Base-by-base conservation (phyloP, 2,329 filamentous ascomycete species). In the Venturiaceae sp. region DNA sequence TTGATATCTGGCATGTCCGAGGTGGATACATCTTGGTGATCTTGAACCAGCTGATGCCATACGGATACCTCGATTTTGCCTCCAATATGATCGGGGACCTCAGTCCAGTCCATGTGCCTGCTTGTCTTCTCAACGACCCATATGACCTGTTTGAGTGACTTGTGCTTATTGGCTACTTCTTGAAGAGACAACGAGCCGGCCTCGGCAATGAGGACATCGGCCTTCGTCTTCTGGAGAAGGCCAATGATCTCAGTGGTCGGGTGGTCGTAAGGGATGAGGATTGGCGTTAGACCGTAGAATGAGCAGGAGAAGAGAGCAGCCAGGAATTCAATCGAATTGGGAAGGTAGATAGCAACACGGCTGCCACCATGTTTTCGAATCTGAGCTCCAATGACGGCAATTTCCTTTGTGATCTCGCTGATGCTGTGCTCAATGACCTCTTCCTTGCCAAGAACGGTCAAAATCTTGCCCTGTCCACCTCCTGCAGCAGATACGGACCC, bases 51-150 rank as follows among this genome's bases (percentile, higher is more conserved):
- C 60, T 96, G 89, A 67, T 95, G 89, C 92, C 92, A 99, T 14
- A 92, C 94, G n/a, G 85, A 83, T 16, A 96, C 88, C 58, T 88
- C 88, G 61, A 95, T 79, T 62, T 80, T 84, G 59, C 86, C 83
- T 16, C 86, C 86, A 59, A 86, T 85, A 55, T 88, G 87, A 67
- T 87, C 82, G 11, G 92, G 91, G 2, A 92, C 83, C 68, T 92
- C 89, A 65, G 90, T 92, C 92, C 92, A 99, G 72, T 96, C 92
- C 80, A 99, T 87, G 69, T 97, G 92, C 65, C 84, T 83, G 75
- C 86, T 96, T 44, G 90, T 90, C 67, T 90, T 83, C 66, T 96
- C 92, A 5, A 95, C 90, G 13, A 96, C 92, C 90, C 92, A 97
- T 65, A 96, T 82, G 33, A 96, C 80, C 64, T 91, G 84, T 61